Conservation (phyloP, 805 yeast species). For the Teunomyces panamensis region DNA sequence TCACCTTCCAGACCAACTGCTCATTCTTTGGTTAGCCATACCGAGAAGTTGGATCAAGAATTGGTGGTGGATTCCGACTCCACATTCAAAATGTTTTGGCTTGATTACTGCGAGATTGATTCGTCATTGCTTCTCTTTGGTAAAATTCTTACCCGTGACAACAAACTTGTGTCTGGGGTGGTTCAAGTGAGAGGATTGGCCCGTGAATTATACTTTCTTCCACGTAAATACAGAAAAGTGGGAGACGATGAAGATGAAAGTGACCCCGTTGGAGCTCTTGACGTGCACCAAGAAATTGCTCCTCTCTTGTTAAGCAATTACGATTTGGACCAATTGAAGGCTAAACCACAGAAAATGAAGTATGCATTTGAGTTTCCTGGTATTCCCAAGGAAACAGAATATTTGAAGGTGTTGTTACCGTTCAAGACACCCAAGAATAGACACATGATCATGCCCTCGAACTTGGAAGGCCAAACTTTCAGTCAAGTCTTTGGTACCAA, state of each 20-base stretch:
- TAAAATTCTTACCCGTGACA: constrained; percentile 60
- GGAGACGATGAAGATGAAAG: constrained; percentile 38
- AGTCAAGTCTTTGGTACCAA: constrained; percentile 76
- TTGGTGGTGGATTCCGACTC: constrained; percentile 18
- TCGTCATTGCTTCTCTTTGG: constrained; percentile 74
- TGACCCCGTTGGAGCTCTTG: constrained; percentile 49
- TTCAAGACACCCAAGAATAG: constrained; percentile 59
- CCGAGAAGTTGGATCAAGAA: constrained; percentile 32
- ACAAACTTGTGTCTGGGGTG: constrained; percentile 65
- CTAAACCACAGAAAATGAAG: constrained; percentile 70
- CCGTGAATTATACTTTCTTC: constrained; percentile 76
- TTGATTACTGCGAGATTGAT: constrained; percentile 81
- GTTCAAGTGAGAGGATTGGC: constrained; percentile 68
- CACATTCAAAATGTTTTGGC: constrained; percentile 77
- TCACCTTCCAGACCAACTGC: constrained; percentile 15
- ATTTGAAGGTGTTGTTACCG: constrained; percentile 75
- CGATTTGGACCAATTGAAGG: constrained; percentile 59
- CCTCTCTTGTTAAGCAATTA: constrained; percentile 61
- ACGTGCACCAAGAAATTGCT: constrained; percentile 74
- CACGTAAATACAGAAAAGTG: constrained; percentile 46
- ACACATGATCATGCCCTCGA: constrained; percentile 51
- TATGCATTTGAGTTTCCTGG: constrained; percentile 87
- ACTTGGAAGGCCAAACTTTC: constrained; percentile 73
- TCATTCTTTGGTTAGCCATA: constrained; percentile 20
- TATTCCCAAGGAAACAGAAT: constrained; percentile 76